Percentiles rank a stretch among this genome's conserved stretches.
Evolutionary conservation across 78 protist genomes (phyloP).

Genomic region (Dictyostelium purpureum): DNA sequence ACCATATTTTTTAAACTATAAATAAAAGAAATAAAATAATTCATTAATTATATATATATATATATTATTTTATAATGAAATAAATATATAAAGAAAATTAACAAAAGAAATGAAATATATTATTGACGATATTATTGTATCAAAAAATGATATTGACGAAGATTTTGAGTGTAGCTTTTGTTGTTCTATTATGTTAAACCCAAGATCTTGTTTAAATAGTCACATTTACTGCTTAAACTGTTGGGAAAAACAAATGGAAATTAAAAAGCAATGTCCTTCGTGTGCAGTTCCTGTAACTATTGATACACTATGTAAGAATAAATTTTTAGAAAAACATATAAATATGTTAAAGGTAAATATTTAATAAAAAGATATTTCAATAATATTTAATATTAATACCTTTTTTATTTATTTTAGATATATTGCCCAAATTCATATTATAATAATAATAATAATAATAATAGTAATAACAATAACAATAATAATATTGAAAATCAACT

Average conservation of each 20-base stretch:
- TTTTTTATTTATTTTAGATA: neutral
- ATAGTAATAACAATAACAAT: neutral
- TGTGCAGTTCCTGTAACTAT: neutral
- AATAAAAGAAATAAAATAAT: no score
- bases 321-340: neutral
- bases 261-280: neutral
- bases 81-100: no score
- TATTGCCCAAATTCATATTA: neutral
- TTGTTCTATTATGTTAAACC: neutral
- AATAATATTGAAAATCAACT: neutral
- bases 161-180: neutral
- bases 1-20: no score
- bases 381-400: neutral
- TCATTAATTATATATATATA: no score
- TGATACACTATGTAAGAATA: neutral
- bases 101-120: conserved; percentile 1
- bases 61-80: no score
- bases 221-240: neutral
- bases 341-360: neutral
- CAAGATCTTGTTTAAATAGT: neutral
- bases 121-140: neutral
- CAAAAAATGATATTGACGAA: neutral
- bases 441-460: neutral
- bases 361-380: neutral
- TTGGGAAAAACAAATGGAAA: neutral